These are phyloP conservation scores for Plasmopara viticola DNA, from an alignment of 352 stramenopile species.

Conservation along the genomic window DNA sequence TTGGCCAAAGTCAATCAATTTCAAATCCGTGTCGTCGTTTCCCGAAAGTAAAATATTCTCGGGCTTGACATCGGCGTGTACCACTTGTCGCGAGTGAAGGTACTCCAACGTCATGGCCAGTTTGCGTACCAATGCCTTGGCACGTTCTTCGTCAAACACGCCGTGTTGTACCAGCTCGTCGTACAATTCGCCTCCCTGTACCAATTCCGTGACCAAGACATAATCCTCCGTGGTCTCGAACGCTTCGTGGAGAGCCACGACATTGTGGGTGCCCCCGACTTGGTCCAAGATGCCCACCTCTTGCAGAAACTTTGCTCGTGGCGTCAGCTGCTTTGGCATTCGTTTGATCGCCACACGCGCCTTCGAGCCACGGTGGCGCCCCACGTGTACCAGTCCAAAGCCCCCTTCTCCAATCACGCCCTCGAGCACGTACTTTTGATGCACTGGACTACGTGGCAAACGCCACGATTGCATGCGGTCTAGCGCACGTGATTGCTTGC, in stretches of 20 bases:
- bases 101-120: slow-evolving; percentile 33
- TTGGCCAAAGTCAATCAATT: slow-evolving; percentile 76
- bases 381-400: slow-evolving; percentile 39
- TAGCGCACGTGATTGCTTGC: slow-evolving; percentile 10
- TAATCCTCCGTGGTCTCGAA: slow-evolving; percentile 54
- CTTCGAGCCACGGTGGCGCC: slow-evolving; percentile 36
- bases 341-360: slow-evolving; percentile 50
- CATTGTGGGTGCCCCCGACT: slow-evolving; percentile 32
- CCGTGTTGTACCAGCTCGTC: slow-evolving; percentile 40
- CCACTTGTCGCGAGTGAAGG: slow-evolving; percentile 38
- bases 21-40: slow-evolving; percentile 31
- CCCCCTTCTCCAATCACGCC: slow-evolving; percentile 45
- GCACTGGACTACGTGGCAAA: slow-evolving; percentile 17
- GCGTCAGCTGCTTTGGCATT: slow-evolving; percentile 39
- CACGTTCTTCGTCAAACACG: slow-evolving; percentile 32
- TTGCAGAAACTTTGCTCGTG: slow-evolving; percentile 42
- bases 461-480: slow-evolving; percentile 13
- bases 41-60: slow-evolving; percentile 47
- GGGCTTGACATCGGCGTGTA: slow-evolving; percentile 51
- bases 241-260: slow-evolving; percentile 44
- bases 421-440: slow-evolving; percentile 40
- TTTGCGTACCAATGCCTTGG: slow-evolving; percentile 28
- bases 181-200: slow-evolving; percentile 46
- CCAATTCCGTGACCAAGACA: slow-evolving; percentile 51
- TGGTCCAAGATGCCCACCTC: slow-evolving; percentile 46